Percentiles rank a stretch among this genome's conserved stretches.
phyloP scores from a whole-genome alignment of 129 eudicot species.

The Flaveria linearis region DNA sequence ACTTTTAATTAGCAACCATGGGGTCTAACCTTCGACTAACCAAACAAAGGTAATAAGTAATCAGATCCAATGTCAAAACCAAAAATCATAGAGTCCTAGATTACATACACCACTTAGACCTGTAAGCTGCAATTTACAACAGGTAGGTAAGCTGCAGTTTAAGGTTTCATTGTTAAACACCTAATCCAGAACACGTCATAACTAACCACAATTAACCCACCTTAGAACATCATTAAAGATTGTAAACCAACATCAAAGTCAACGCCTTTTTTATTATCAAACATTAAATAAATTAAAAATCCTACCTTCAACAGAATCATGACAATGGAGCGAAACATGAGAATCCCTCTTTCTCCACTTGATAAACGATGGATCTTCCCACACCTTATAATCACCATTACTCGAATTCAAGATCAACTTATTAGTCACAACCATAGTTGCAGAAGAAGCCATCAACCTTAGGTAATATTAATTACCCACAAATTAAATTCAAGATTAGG shows the following conservation, averaged over 20 bases:
- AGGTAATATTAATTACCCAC: background rate
- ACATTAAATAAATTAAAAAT: background rate
- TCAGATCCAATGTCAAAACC: conserved; percentile 1
- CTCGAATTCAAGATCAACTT: conserved; percentile 28
- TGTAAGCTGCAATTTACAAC: too few relatives aligned
- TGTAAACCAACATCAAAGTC: background rate
- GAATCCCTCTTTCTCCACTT: conserved; percentile 98
- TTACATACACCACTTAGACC: too few relatives aligned
- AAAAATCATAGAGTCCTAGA: background rate
- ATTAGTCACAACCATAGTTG: conserved; percentile 32
- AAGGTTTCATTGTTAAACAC: too few relatives aligned
- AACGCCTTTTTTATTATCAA: background rate
- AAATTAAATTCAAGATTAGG: conserved; percentile 7
- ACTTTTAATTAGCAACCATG: background rate
- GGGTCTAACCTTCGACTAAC: background rate
- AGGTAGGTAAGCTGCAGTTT: too few relatives aligned
- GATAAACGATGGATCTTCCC: conserved; percentile 90
- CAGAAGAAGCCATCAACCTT: conserved; percentile 33
- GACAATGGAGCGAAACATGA: conserved; percentile 89
- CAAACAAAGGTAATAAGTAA: background rate
- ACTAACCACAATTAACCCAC: conserved; percentile 25
- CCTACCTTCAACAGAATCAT: conserved; percentile 88
- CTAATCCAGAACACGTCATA: too few relatives aligned
- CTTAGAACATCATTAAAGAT: conserved; percentile 28
- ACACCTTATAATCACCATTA: conserved; percentile 52